These are phyloP conservation scores for Cystobasidium sp. DNA, from an alignment of 1,284 basidiomycete species.

Conservation along the genomic window DNA sequence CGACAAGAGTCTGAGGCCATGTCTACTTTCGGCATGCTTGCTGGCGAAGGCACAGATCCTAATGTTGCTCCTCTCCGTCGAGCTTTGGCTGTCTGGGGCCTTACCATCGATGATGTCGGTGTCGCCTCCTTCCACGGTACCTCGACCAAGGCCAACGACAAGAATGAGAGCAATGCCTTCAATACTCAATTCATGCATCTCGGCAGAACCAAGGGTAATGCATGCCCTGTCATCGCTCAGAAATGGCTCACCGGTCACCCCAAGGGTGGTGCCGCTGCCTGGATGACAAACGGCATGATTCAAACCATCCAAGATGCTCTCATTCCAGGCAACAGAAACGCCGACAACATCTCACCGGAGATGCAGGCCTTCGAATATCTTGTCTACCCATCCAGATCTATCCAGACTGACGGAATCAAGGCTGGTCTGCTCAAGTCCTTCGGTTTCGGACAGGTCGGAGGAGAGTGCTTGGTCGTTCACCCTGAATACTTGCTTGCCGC, in stretches of 20 bases:
- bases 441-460: conserved; percentile 99
- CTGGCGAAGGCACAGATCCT: conserved; percentile 76
- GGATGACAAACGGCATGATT: conserved; percentile 90
- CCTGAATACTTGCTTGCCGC: conserved; percentile 86
- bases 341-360: conserved; percentile 82
- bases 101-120: conserved; percentile 85
- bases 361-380: conserved; percentile 88
- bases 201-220: conserved; percentile 87
- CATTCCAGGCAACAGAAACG: conserved; percentile 86
- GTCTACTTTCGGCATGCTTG: conserved; percentile 83
- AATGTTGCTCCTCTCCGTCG: conserved; percentile 87
- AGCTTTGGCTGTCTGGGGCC: conserved; percentile 93
- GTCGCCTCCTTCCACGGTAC: conserved; percentile 78
- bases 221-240: conserved; percentile 94
- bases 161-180: conserved; percentile 97
- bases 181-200: conserved; percentile 89
- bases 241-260: conserved; percentile 95
- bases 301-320: conserved; percentile 85
- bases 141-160: conserved; percentile 96
- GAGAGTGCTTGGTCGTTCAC: conserved; percentile 83
- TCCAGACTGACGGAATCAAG: conserved; percentile 88
- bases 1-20: conserved; percentile 89
- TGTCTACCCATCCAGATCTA: conserved; percentile 93
- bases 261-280: conserved; percentile 95
- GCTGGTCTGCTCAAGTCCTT: conserved; percentile 74